These are phyloP conservation scores for Fusarium guadeloupense DNA, from an alignment of 2,329 filamentous ascomycete species.

Conservation along the genomic window DNA sequence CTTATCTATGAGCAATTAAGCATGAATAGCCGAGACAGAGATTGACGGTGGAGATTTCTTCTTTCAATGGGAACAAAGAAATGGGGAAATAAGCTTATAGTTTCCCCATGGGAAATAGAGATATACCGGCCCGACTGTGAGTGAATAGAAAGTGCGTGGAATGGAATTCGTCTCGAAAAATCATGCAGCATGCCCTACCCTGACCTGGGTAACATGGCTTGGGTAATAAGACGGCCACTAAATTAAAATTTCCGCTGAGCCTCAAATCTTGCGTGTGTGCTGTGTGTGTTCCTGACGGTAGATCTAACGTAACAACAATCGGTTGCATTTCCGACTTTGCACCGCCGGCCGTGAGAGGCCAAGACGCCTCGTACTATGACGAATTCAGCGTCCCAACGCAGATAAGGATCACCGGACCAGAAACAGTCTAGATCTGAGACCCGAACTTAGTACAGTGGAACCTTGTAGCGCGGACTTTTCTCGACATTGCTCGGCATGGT, in stretches of 20 bases:
- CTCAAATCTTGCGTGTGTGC: conserved; percentile 5
- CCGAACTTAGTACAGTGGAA: conserved; percentile 12
- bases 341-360: no score
- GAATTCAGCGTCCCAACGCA: background rate
- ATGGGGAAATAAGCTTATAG: conserved; percentile 21
- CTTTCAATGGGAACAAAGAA: no score
- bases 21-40: conserved; percentile 11
- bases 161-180: background rate
- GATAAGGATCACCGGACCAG: conserved; percentile 3
- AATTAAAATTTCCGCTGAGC: conserved; percentile 14
- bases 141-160: no score
- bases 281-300: background rate
- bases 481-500: conserved; percentile 26
- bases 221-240: background rate
- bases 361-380: background rate
- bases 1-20: conserved; percentile 31
- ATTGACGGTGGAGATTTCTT: conserved; percentile 21
- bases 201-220: background rate
- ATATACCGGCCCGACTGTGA: no score
- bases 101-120: background rate
- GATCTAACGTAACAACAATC: background rate
- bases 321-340: conserved; percentile 7
- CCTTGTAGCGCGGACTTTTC: conserved; percentile 18
- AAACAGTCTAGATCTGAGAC: background rate
- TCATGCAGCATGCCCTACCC: no score